phyloP scores from a whole-genome alignment of 2,329 filamentous ascomycete species.

The Daldinia sp. region DNA sequence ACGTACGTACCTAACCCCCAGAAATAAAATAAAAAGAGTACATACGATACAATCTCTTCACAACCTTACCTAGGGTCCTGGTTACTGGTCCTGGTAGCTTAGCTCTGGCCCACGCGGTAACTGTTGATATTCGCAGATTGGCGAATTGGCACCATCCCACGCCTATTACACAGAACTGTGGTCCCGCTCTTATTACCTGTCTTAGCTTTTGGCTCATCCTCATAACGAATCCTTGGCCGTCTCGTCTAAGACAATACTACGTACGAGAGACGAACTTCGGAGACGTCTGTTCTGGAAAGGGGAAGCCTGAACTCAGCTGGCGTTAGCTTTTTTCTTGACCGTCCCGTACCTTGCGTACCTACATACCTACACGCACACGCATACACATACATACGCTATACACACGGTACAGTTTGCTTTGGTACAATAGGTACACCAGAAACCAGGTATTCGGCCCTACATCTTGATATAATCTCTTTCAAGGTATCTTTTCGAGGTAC shows the following conservation, averaged over 20 bases:
- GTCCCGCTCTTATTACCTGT: conserved; percentile 30
- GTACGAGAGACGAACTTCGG: conserved; percentile 19
- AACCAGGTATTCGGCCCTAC: conserved; percentile 33
- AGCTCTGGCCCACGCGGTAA: conserved; percentile 25
- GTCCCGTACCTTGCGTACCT: no score
- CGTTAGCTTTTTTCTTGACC: conserved; percentile 25
- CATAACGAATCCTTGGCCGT: conserved; percentile 28
- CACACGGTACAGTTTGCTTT: conserved; percentile 16
- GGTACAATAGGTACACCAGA: conserved; percentile 27
- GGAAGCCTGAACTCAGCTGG: conserved; percentile 16
- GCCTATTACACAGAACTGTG: conserved; percentile 14
- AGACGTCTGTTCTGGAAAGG: conserved; percentile 22
- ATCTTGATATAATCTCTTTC: conserved; percentile 11
- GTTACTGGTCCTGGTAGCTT: neutral
- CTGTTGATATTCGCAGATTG: conserved; percentile 32
- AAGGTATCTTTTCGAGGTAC: conserved; percentile 10
- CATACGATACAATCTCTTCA: neutral
- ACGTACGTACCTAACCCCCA: conserved; percentile 1
- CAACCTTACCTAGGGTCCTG: neutral
- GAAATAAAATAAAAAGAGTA: neutral
- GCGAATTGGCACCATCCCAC: conserved; percentile 21
- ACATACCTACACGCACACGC: neutral
- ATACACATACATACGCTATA: neutral
- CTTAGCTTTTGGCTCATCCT: conserved; percentile 33
- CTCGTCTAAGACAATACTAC: conserved; percentile 26